A percentile compares a stretch with the other conserved stretches of the same genome.
Conservation (phyloP, 441 rosid genomes). For the Pelargonium myrrhifolium region DNA sequence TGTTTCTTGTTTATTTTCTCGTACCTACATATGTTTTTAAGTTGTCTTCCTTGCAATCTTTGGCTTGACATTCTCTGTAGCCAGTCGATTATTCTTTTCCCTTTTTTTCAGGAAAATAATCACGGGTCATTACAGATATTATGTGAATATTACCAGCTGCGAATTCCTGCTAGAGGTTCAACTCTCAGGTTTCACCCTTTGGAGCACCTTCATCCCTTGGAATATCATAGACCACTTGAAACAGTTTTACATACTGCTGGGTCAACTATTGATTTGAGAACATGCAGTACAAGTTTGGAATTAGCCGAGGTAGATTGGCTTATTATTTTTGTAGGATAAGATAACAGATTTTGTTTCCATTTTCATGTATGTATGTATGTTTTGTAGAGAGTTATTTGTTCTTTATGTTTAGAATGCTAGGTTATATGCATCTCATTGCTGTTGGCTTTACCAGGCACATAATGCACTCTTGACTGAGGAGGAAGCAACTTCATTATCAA, state of each 20-base stretch:
- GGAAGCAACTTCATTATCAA: slow-evolving; percentile 82
- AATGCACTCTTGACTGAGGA: slow-evolving; percentile 71
- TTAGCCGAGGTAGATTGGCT: slow-evolving; percentile 55
- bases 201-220: slow-evolving; percentile 82
- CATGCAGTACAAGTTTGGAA: slow-evolving; percentile 69
- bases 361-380: slow-evolving; percentile 4
- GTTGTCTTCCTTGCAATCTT: background rate
- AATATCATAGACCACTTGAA: slow-evolving; percentile 65
- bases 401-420: background rate
- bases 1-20: slow-evolving; percentile 9
- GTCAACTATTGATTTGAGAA: slow-evolving; percentile 58
- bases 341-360: background rate
- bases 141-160: slow-evolving; percentile 63
- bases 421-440: slow-evolving; percentile 18
- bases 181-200: slow-evolving; percentile 74
- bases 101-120: slow-evolving; percentile 52
- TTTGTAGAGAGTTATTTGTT: too few relatives aligned
- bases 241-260: slow-evolving; percentile 50
- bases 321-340: slow-evolving; percentile 5
- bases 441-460: slow-evolving; percentile 49
- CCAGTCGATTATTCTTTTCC: slow-evolving; percentile 12
- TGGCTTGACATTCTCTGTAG: background rate
- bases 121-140: slow-evolving; percentile 77
- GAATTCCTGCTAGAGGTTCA: slow-evolving; percentile 68
- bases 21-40: slow-evolving; percentile 1